Evolutionary conservation across 192 early-diverging fungal genomes (phyloP).

Genomic region (Coemansia sp.): DNA sequence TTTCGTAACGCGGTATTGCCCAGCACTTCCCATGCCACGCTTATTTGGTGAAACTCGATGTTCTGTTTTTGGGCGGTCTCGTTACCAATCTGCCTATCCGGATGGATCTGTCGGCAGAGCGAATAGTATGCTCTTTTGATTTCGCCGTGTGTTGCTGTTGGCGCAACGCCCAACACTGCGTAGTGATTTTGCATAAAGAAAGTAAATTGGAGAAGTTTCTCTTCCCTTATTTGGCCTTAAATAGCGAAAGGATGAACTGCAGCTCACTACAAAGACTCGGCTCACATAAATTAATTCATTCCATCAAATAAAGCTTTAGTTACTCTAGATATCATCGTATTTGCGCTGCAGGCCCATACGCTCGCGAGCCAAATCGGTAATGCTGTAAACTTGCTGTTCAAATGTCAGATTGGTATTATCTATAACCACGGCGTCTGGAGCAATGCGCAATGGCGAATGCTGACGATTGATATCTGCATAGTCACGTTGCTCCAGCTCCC

Average conservation of each 20-base stretch:
- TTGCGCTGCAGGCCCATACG: slow-evolving; percentile 48
- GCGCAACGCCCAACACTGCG: slow-evolving; percentile 14
- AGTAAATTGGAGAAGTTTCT: background rate
- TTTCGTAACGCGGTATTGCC: slow-evolving; percentile 21
- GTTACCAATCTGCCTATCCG: slow-evolving; percentile 25
- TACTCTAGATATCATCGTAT: slow-evolving; percentile 24
- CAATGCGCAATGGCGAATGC: slow-evolving; percentile 68
- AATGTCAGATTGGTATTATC: slow-evolving; percentile 71
- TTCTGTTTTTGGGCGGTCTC: background rate
- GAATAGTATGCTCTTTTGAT: slow-evolving; percentile 44
- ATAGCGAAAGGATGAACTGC: background rate
- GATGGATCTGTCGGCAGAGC: slow-evolving; percentile 33
- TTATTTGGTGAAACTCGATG: slow-evolving; percentile 36
- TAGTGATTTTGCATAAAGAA: slow-evolving; percentile 25
- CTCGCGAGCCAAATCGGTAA: slow-evolving; percentile 55
- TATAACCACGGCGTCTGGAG: slow-evolving; percentile 66
- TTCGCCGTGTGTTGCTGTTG: slow-evolving; percentile 21
- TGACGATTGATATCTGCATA: slow-evolving; percentile 61
- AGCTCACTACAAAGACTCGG: background rate
- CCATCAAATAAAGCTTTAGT: background rate
- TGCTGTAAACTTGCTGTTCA: slow-evolving; percentile 64
- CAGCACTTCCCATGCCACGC: slow-evolving; percentile 43
- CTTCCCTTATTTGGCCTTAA: too few relatives aligned
- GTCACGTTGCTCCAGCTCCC: slow-evolving; percentile 67
- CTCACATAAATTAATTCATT: background rate